Percentiles rank a stretch among this genome's conserved stretches.
Conservation (phyloP, 768 basidiomycete species). For the Leccinum arenicola region DNA sequence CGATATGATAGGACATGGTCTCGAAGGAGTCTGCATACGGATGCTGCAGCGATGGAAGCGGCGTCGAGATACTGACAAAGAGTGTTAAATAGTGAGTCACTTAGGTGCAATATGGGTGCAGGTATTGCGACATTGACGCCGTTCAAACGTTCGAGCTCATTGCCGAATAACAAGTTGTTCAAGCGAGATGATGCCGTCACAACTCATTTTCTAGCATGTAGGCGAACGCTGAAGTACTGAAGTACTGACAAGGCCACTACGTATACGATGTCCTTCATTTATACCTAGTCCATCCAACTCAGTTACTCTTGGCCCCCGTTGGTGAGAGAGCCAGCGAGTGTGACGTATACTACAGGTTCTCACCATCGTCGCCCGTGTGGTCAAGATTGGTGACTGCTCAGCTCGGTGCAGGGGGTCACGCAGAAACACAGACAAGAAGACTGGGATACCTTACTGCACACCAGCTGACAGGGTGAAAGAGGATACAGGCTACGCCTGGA, state of each 20-base stretch:
- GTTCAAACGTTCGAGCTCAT: no score
- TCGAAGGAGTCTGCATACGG: neutral
- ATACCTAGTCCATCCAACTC: no score
- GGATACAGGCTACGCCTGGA: neutral
- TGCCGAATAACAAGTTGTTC: no score
- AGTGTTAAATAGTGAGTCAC: neutral
- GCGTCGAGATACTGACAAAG: neutral
- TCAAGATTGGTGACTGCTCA: neutral
- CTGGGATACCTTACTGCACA: neutral
- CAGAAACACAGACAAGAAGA: neutral
- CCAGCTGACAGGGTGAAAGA: neutral
- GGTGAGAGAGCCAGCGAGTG: no score
- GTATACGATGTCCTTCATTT: no score
- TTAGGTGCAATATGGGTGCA: no score
- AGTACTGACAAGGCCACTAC: no score
- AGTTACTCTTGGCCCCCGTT: neutral
- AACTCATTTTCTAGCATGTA: no score
- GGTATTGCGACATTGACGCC: no score
- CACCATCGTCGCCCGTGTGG: no score
- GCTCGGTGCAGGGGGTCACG: neutral
- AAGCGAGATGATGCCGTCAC: neutral
- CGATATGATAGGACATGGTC: conserved; percentile 3
- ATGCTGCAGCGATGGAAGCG: neutral
- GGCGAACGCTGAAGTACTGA: no score
- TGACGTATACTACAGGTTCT: no score